phyloP scores from a whole-genome alignment of 805 yeast genomes.

The Ogataea thermomethanolica region DNA sequence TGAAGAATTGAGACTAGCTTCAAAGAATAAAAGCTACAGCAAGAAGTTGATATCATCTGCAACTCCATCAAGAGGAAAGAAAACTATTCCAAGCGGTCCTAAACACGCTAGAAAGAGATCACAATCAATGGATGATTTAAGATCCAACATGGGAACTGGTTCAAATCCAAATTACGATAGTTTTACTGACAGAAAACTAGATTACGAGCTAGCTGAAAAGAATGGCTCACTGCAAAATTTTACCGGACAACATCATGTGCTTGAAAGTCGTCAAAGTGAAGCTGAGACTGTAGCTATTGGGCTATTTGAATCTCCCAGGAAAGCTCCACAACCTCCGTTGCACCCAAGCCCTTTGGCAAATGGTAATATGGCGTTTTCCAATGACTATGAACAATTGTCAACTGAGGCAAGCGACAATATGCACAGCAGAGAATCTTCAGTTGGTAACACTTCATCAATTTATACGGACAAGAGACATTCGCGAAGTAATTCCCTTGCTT shows the following conservation, averaged over 20 bases:
- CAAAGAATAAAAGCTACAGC: conserved; percentile 15
- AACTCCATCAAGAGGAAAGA: too few relatives aligned
- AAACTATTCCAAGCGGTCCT: not conserved
- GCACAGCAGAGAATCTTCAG: conserved; percentile 30
- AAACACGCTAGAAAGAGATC: conserved; percentile 46
- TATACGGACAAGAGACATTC: conserved; percentile 40
- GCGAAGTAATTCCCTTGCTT: conserved; percentile 35
- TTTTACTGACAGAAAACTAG: not conserved
- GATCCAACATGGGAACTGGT: not conserved
- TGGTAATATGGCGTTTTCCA: conserved; percentile 20
- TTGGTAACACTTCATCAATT: conserved; percentile 35
- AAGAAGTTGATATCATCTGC: not conserved
- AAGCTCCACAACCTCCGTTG: conserved; percentile 66
- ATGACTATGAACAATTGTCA: not conserved
- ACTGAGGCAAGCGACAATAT: not conserved
- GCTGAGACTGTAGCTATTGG: conserved; percentile 19
- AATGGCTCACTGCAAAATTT: conserved; percentile 8
- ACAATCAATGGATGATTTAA: conserved; percentile 47
- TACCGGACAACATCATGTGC: conserved; percentile 13
- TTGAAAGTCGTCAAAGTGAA: conserved; percentile 12
- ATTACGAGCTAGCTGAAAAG: conserved; percentile 10
- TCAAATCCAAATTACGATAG: not conserved
- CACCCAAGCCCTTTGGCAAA: conserved; percentile 27
- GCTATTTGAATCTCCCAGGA: conserved; percentile 62
- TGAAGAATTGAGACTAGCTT: conserved; percentile 51